Evolutionary conservation across 1,284 basidiomycete genomes (phyloP), one percentile per base, ranked within the genome.

Genomic region (Flammula alnicola): DNA sequence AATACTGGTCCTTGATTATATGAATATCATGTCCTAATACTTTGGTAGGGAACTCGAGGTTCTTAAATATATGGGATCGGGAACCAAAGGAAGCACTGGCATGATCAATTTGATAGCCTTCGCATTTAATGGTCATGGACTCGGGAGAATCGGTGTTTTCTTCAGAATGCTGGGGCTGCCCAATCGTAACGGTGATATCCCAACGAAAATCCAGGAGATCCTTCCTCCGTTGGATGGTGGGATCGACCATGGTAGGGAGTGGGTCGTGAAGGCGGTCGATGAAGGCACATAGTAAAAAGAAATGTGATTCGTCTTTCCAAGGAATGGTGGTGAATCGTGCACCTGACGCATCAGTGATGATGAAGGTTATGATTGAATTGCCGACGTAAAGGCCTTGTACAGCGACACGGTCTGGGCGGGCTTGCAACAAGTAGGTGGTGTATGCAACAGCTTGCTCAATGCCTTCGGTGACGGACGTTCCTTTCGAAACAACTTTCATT

Each of bases 381-480:
- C 16, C 44, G 5, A 37, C 32, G 26, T 46, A 38, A 8, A 46
- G 3, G 9, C 44, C 44, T 17, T 36, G 44, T 9, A 38, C 32
- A 23, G 20, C 9, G 16, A 37, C 33, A 4, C 31, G 22, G 36
- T 45, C 30, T 4, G 44, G 44, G 8, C 32, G 32, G 2, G 44
- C 32, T 29, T 46, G 44, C 10, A 46, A 20, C 22, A 46, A 19
- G 8, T 12, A 25, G 17, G 11, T 1, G 12, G 30, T 33, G 20
- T 33, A 44, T 20, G 42, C 14, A 8, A 16, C 20, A 12, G 16
- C 42, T 4, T 25, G 16, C 22, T 14, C 22, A 12, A 20, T 4
- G 12, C 17, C 36, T 19, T 22, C 19, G n/a, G n/a, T 23, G n/a
- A 1, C 4, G 17, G 7, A 20, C 19, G 19, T 20, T 11, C 22